These are phyloP conservation scores for Phaeosphaeriaceae sp. DNA, from an alignment of 2,329 filamentous ascomycete genomes.

Conservation along the genomic window DNA sequence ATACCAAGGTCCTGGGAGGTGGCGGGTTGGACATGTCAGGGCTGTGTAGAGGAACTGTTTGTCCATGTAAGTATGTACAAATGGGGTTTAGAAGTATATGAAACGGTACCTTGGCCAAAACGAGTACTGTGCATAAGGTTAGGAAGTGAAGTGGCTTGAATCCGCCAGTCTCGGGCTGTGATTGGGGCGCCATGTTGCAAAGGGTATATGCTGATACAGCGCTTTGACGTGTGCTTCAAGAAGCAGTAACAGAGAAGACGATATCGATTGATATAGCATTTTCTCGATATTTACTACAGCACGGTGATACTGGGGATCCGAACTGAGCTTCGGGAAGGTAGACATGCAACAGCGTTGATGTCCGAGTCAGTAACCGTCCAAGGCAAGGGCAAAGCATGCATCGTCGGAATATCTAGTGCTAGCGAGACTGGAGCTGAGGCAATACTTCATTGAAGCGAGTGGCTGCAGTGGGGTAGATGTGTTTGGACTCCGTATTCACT, in stretches of 20 bases:
- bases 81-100: not conserved
- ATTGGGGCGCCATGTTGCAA: not conserved
- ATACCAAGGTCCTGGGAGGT: no score
- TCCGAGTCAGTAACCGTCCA: not conserved
- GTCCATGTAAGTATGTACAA: not conserved
- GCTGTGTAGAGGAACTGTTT: slow-evolving; percentile 27
- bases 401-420: not conserved
- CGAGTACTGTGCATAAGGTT: not conserved
- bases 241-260: not conserved
- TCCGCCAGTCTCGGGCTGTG: not conserved
- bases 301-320: slow-evolving; percentile 1
- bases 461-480: no score
- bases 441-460: no score
- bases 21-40: no score
- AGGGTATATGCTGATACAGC: not conserved
- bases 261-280: not conserved
- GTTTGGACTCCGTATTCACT: not conserved
- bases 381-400: not conserved
- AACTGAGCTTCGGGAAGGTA: not conserved
- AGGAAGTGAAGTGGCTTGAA: not conserved
- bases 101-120: not conserved
- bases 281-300: no score
- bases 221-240: not conserved
- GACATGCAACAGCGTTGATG: not conserved
- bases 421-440: not conserved